Conservation (phyloP, 495 filamentous ascomycete species). For the Xylaria cubensis region DNA sequence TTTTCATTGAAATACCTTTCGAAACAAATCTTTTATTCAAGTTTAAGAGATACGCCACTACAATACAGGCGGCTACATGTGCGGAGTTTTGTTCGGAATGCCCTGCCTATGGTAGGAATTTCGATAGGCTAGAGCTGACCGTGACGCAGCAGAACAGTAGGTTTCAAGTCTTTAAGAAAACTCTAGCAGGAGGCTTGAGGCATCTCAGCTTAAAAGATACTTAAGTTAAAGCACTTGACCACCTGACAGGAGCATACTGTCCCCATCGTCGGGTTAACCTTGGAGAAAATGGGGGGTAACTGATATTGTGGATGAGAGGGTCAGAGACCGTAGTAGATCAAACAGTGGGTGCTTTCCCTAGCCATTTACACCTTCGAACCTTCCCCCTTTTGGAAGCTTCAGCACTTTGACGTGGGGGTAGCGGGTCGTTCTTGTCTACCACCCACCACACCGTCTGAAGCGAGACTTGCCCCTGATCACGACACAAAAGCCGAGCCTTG, state of each 20-base stretch:
- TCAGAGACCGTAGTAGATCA: too few relatives aligned
- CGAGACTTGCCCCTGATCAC: constrained; percentile 9
- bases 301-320: too few relatives aligned
- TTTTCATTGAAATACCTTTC: too few relatives aligned
- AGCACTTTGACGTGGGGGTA: too few relatives aligned
- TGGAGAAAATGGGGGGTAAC: too few relatives aligned
- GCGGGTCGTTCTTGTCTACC: not conserved
- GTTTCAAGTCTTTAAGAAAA: not conserved
- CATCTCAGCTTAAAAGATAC: not conserved
- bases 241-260: not conserved
- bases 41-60: too few relatives aligned
- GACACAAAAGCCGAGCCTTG: constrained; percentile 11
- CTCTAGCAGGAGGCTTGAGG: not conserved
- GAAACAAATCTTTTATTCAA: too few relatives aligned
- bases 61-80: too few relatives aligned
- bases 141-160: not conserved
- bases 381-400: too few relatives aligned
- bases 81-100: too few relatives aligned
- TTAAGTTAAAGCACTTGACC: not conserved
- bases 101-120: not conserved
- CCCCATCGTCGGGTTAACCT: not conserved
- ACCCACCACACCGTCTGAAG: not conserved
- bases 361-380: too few relatives aligned
- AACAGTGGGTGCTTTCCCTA: too few relatives aligned
- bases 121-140: not conserved